Evolutionary conservation across 2,329 filamentous ascomycete genomes (phyloP).

Genomic region (Fonsecaea erecta): DNA sequence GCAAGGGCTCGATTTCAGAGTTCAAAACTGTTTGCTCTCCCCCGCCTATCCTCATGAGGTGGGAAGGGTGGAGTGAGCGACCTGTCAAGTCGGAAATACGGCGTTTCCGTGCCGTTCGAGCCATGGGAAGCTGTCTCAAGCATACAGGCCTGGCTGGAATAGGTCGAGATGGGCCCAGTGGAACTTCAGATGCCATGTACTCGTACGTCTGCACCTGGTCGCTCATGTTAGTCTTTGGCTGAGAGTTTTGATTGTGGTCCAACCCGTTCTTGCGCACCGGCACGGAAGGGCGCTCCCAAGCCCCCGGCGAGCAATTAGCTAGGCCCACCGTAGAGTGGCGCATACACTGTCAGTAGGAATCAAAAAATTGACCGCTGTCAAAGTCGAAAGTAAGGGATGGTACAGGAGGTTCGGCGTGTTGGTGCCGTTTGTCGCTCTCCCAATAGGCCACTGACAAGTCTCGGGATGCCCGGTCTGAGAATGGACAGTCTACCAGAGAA

Average conservation of each 20-base stretch:
- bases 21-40: background rate
- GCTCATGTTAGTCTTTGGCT: background rate
- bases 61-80: constrained; percentile 5
- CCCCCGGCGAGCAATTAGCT: background rate
- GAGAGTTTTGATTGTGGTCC: background rate
- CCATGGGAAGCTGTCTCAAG: background rate
- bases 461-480: background rate
- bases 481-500: background rate
- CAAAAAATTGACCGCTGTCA: background rate
- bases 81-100: constrained; percentile 16
- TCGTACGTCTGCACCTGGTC: background rate
- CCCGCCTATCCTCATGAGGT: background rate
- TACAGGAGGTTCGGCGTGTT: background rate
- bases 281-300: background rate
- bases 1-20: constrained; percentile 3
- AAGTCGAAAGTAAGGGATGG: background rate
- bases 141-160: background rate
- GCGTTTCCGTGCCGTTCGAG: constrained; percentile 7
- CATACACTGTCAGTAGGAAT: background rate
- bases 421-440: background rate
- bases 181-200: background rate
- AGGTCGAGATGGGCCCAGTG: background rate
- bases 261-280: background rate
- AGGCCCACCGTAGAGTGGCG: background rate
- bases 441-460: background rate